Base-by-base conservation (phyloP, 176 grass and related monocot genomes). In the Paspalum vaginatum region DNA sequence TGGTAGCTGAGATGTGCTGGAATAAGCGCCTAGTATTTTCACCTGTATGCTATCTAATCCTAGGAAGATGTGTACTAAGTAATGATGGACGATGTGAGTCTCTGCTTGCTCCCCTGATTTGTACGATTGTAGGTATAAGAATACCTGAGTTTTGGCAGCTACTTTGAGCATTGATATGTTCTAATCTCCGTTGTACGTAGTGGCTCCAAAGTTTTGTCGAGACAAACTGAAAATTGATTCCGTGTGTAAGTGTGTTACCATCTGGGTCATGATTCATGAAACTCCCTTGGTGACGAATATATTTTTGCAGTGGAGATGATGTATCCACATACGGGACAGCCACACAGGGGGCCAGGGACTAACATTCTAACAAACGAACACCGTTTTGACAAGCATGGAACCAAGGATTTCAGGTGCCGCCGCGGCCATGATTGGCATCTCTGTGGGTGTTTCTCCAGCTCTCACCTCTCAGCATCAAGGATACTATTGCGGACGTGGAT, bases 11-110 rank as follows among this genome's bases (percentile, higher is more conserved):
- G 70, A 80, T 68, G 61, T 78, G 77, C 87, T 67, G 74, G 65
- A 78, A 89, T 89, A 89, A 81, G 72, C 42, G 37, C 72, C 25
- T 25, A 68, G 17, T 72, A 15, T 85, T 85, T 79, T 77, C 83
- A 11, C 32, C 52, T 84, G 81, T 66, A 81, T 49, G 51, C 74
- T 79, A 83, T 72, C 75, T 74, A 79, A 84, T 79, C 77, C 57
- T 76, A 87, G 73, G 79, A 76, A 85, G 25, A 81, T 85, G 64
- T 82, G 77, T 85, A 82, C 72, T 85, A 52, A 72, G 72, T 44
- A 81, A 66, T n/a, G 62, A 7, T 58, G 65, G 69, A 72, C 17
- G 47, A 5, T 50, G 65, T 39, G 72, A 54, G 52, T 32, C 41
- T 48, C 70, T 75, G 72, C 65, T 76, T 85, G 54, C 49, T 65